phyloP scores from a whole-genome alignment of 164 flowering plant genomes.

The Stephania cephalantha region DNA sequence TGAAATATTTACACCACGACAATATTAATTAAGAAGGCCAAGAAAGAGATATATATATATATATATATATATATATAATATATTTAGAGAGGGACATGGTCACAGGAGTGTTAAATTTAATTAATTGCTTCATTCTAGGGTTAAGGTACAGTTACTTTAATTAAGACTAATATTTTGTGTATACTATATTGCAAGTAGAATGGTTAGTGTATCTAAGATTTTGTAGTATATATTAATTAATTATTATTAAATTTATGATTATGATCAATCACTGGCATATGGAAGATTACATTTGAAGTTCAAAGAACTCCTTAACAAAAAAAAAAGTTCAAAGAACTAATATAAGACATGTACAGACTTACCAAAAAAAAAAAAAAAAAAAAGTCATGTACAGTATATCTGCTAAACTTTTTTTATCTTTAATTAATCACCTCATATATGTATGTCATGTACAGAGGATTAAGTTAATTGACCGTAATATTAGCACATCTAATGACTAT shows the following conservation, averaged over 20 bases:
- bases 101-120: neutral
- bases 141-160: neutral
- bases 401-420: no score
- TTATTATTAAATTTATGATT: neutral
- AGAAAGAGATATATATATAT: neutral
- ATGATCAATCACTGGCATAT: neutral
- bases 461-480: neutral
- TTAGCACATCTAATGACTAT: no score
- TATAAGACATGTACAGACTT: neutral
- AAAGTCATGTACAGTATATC: no score
- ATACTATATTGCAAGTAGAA: neutral
- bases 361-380: neutral
- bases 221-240: neutral
- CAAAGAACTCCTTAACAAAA: neutral
- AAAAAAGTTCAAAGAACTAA: neutral
- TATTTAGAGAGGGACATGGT: neutral
- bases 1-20: neutral
- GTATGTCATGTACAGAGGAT: neutral
- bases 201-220: slow-evolving; percentile 1
- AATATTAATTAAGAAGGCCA: neutral
- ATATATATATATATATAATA: no score
- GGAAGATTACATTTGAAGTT: neutral
- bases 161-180: neutral
- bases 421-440: neutral
- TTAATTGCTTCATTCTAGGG: neutral